Conservation (phyloP, 495 filamentous ascomycete species). For the Penicillium coffeae region DNA sequence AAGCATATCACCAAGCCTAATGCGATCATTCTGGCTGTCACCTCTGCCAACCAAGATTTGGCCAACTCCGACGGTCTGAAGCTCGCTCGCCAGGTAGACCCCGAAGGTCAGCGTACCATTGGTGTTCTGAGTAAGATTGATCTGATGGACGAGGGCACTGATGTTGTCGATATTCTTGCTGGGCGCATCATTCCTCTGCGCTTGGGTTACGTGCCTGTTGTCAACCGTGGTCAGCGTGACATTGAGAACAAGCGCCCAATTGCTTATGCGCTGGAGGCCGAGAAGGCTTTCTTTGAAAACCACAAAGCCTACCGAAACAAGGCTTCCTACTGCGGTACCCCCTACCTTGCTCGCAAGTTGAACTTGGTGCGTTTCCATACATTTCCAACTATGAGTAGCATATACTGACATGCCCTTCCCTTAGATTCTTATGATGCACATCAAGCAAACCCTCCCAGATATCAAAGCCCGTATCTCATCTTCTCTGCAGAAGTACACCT, state of each 20-base stretch:
- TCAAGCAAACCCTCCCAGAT: conserved; percentile 98
- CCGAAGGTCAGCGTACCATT: conserved; percentile 96
- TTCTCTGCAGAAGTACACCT: conserved; percentile 85
- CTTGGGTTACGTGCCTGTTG: conserved; percentile 95
- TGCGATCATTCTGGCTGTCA: conserved; percentile 96
- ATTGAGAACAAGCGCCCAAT: conserved; percentile 97
- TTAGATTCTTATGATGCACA: conserved; percentile 99
- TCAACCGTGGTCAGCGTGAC: conserved; percentile 97
- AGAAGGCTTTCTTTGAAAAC: conserved; percentile 97
- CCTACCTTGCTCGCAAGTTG: conserved; percentile 92
- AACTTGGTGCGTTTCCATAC: conserved; percentile 62
- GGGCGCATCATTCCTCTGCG: conserved; percentile 95
- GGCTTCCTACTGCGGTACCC: conserved; percentile 96
- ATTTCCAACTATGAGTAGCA: neutral
- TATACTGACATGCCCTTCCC: conserved; percentile 4
- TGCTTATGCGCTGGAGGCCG: conserved; percentile 85
- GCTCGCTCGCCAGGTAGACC: conserved; percentile 94
- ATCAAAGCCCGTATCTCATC: conserved; percentile 94
- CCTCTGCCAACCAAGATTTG: conserved; percentile 93
- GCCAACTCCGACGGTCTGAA: conserved; percentile 98
- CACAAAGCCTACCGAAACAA: conserved; percentile 99
- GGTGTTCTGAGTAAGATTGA: conserved; percentile 99
- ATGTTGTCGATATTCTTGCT: conserved; percentile 98
- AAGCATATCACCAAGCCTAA: conserved; percentile 98
- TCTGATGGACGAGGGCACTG: conserved; percentile 98